A percentile compares a stretch with the other conserved stretches of the same genome.
These are phyloP conservation scores for Pseudogymnoascus sp. DNA, from an alignment of 2,329 filamentous ascomycete species.

Conservation along the genomic window DNA sequence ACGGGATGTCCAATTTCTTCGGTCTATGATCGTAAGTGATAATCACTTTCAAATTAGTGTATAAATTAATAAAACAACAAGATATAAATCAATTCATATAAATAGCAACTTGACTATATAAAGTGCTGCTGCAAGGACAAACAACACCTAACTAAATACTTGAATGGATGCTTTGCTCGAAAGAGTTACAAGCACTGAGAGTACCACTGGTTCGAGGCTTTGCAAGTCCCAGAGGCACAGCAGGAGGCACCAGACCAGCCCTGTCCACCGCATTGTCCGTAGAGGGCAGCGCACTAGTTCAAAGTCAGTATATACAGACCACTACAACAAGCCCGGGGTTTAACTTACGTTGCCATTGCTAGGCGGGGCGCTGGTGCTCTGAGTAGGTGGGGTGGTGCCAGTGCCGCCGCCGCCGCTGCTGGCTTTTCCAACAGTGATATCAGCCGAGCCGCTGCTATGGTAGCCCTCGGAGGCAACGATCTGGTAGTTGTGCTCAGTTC, in stretches of 20 bases:
- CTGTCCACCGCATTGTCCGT: background rate
- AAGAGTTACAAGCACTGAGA: background rate
- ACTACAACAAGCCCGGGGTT: background rate
- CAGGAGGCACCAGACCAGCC: background rate
- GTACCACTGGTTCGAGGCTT: background rate
- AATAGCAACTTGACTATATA: background rate
- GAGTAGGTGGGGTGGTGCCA: background rate
- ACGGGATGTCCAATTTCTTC: no score
- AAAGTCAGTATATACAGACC: background rate
- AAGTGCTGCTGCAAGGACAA: background rate
- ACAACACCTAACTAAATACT: background rate
- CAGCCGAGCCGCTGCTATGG: constrained; percentile 40
- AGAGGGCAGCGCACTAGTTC: background rate
- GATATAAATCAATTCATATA: background rate
- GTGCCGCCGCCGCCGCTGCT: background rate
- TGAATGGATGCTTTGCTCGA: background rate
- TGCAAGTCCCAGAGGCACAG: background rate
- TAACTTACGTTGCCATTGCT: background rate
- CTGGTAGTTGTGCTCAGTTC: constrained; percentile 42
- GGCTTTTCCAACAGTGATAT: constrained; percentile 32
- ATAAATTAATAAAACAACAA: no score
- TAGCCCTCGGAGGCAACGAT: constrained; percentile 50
- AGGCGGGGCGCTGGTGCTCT: background rate
- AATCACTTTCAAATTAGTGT: no score
- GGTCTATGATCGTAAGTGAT: no score